Evolutionary conservation across 2,329 filamentous ascomycete genomes (phyloP).

Genomic region (Cladophialophora yegresii): DNA sequence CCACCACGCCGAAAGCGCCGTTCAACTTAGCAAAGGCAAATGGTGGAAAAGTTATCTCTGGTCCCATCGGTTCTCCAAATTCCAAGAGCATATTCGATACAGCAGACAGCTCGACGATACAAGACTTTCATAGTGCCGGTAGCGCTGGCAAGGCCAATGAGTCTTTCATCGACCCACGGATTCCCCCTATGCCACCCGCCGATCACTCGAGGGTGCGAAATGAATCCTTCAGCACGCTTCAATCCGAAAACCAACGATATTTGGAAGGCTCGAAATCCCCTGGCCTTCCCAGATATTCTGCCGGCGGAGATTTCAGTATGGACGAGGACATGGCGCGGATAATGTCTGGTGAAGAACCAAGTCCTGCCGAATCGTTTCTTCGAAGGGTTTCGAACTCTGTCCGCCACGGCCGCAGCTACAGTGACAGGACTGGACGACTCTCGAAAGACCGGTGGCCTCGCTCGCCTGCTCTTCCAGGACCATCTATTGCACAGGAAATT

Average conservation of each 20-base stretch:
- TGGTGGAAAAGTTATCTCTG: conserved; percentile 47
- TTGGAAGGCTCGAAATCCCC: conserved; percentile 60
- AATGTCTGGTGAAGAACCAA: conserved; percentile 69
- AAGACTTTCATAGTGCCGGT: conserved; percentile 23
- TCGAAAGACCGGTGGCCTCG: conserved; percentile 70
- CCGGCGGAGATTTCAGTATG: conserved; percentile 84
- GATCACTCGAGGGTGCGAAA: conserved; percentile 47
- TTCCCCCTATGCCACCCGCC: conserved; percentile 57
- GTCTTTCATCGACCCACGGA: conserved; percentile 61
- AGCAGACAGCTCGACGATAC: conserved; percentile 35
- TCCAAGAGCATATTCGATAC: conserved; percentile 47
- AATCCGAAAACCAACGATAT: conserved; percentile 43
- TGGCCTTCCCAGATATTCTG: conserved; percentile 70
- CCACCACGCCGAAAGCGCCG: conserved; percentile 11
- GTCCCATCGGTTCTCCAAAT: conserved; percentile 47
- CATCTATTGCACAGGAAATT: conserved; percentile 56
- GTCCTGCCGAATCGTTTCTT: conserved; percentile 72
- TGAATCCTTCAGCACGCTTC: conserved; percentile 52
- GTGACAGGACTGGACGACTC: conserved; percentile 62
- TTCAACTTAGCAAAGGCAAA: conserved; percentile 40
- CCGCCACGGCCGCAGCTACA: conserved; percentile 86
- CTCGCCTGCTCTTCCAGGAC: conserved; percentile 59
- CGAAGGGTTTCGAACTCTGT: conserved; percentile 91
- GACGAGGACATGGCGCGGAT: conserved; percentile 95
- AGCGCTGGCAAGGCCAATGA: conserved; percentile 49